Evolutionary conservation across 257 asterid genomes (phyloP).

Genomic region (Solanum ossicruentum): DNA sequence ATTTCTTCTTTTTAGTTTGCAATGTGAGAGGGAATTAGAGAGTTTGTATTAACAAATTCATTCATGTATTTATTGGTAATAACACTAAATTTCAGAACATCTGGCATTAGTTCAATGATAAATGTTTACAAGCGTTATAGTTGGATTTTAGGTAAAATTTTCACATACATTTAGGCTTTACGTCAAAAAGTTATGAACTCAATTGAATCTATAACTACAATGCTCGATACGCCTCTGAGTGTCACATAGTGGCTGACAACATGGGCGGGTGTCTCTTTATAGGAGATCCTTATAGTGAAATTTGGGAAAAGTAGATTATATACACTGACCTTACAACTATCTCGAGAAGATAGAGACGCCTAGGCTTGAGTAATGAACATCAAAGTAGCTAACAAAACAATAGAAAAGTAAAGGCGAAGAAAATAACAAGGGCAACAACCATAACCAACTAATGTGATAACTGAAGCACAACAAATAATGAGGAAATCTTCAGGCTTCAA

Average conservation of each 20-base stretch:
- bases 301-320: too few species aligned
- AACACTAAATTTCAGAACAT: neutral
- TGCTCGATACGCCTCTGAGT: too few species aligned
- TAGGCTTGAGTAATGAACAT: neutral
- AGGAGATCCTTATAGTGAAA: too few species aligned
- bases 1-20: neutral
- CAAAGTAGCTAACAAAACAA: neutral
- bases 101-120: neutral
- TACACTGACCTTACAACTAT: too few species aligned
- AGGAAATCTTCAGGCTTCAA: neutral
- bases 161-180: too few species aligned
- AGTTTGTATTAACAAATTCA: neutral
- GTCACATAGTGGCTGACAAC: too few species aligned
- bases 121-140: neutral
- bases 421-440: neutral
- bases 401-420: neutral
- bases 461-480: neutral
- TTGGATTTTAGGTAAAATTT: too few species aligned
- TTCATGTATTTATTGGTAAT: neutral
- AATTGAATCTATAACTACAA: too few species aligned
- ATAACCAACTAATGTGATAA: neutral
- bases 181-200: too few species aligned
- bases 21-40: neutral
- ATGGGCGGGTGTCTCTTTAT: too few species aligned
- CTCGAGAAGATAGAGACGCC: neutral